phyloP scores from a whole-genome alignment of 306 rosid genomes.

The Vigna hirtella region DNA sequence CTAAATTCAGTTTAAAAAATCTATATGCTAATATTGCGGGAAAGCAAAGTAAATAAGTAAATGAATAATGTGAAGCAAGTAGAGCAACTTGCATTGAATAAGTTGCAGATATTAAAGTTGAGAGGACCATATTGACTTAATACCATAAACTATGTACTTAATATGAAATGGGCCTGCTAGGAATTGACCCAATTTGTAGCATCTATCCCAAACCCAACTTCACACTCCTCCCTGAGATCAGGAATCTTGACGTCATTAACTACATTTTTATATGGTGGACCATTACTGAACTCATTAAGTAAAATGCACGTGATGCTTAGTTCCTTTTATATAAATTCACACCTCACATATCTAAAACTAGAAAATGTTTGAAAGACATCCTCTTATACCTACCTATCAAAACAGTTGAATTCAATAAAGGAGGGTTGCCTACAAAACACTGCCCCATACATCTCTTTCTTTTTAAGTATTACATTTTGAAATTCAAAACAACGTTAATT shows the following conservation, averaged over 20 bases:
- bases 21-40: too few relatives aligned
- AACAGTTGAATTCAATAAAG: not conserved
- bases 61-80: not conserved
- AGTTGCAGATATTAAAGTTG: not conserved
- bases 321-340: not conserved
- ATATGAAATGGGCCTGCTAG: not conserved
- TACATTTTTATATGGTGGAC: not conserved
- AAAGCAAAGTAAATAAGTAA: too few relatives aligned
- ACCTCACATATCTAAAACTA: not conserved
- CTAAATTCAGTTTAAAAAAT: too few relatives aligned
- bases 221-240: not conserved
- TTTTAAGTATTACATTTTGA: too few relatives aligned
- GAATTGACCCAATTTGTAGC: not conserved
- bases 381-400: not conserved
- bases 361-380: not conserved
- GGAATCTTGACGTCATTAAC: constrained; percentile 20
- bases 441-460: too few relatives aligned
- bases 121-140: not conserved
- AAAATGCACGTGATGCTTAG: constrained; percentile 1
- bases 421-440: not conserved
- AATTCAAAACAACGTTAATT: too few relatives aligned
- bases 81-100: not conserved
- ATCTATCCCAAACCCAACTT: not conserved
- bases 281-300: not conserved
- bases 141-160: constrained; percentile 1